Conservation (phyloP, 2,329 filamentous ascomycete genomes). For the Anthostomella pinea region DNA sequence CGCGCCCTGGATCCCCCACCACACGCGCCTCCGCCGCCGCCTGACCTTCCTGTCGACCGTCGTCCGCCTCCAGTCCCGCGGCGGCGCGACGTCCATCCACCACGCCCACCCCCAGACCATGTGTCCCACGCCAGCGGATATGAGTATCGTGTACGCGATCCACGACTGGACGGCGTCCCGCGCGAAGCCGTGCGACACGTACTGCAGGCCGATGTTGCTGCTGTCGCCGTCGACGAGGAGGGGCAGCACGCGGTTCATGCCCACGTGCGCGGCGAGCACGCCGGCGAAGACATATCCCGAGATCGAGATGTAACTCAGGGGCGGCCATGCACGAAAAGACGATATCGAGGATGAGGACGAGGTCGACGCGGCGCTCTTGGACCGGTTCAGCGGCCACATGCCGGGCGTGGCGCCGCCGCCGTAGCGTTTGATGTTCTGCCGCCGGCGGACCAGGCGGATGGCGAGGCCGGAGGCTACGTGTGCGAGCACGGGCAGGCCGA, state of each 20-base stretch:
- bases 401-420: slow-evolving; percentile 69
- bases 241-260: slow-evolving; percentile 74
- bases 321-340: slow-evolving; percentile 58
- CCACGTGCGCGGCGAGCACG: slow-evolving; percentile 67
- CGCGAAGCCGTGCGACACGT: slow-evolving; percentile 81
- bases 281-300: slow-evolving; percentile 70
- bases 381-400: slow-evolving; percentile 37
- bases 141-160: slow-evolving; percentile 64
- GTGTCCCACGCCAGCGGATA: slow-evolving; percentile 69
- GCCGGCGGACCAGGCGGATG: slow-evolving; percentile 71
- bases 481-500: slow-evolving; percentile 69
- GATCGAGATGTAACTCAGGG: slow-evolving; percentile 64
- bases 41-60: slow-evolving; percentile 49
- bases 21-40: slow-evolving; percentile 59
- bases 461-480: slow-evolving; percentile 77
- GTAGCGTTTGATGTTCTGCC: slow-evolving; percentile 70
- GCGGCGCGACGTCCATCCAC: slow-evolving; percentile 68
- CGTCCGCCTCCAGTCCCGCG: slow-evolving; percentile 48
- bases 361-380: slow-evolving; percentile 17
- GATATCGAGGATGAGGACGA: slow-evolving; percentile 26
- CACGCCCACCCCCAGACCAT: slow-evolving; percentile 82
- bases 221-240: slow-evolving; percentile 76
- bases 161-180: slow-evolving; percentile 59
- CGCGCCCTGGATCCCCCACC: slow-evolving; percentile 69
- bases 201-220: slow-evolving; percentile 80